phyloP scores from a whole-genome alignment of 768 basidiomycete genomes.

The Boletus sp. region DNA sequence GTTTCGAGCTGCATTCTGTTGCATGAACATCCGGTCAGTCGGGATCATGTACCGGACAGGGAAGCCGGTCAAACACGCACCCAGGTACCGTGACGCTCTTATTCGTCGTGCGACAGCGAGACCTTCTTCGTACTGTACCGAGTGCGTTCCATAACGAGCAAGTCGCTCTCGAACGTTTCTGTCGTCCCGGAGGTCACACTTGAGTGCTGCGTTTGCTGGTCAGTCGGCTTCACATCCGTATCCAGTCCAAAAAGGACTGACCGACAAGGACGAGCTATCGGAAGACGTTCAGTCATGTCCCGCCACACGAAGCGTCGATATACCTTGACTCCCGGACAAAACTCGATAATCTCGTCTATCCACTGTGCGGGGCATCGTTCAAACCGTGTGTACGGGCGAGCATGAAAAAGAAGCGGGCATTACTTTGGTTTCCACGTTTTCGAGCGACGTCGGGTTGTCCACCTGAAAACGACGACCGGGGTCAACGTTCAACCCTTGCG shows the following conservation, averaged over 20 bases:
- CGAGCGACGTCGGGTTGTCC: slow-evolving; percentile 92
- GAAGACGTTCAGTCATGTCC: slow-evolving; percentile 3
- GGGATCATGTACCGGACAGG: not conserved
- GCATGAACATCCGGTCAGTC: not conserved
- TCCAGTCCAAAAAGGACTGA: slow-evolving; percentile 39
- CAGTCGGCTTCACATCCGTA: slow-evolving; percentile 5
- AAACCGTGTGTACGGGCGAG: not conserved
- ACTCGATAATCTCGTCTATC: slow-evolving; percentile 89
- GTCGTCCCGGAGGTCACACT: slow-evolving; percentile 95
- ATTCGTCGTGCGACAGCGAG: slow-evolving; percentile 84
- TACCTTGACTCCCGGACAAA: slow-evolving; percentile 95
- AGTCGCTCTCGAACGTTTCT: slow-evolving; percentile 67
- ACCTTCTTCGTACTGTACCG: slow-evolving; percentile 92
- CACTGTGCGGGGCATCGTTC: slow-evolving; percentile 52
- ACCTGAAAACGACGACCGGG: slow-evolving; percentile 47
- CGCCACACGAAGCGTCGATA: slow-evolving; percentile 5
- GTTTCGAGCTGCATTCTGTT: slow-evolving; percentile 94
- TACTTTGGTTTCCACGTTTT: slow-evolving; percentile 94
- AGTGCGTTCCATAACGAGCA: slow-evolving; percentile 62
- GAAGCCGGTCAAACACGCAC: slow-evolving; percentile 42
- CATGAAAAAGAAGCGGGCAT: not conserved
- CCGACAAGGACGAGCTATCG: slow-evolving; percentile 83
- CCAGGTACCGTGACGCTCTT: slow-evolving; percentile 91
- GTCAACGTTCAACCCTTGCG: not conserved
- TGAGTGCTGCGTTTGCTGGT: slow-evolving; percentile 59